phyloP scores from a whole-genome alignment of 2,329 filamentous ascomycete genomes.

The Ophiostoma piceae region DNA sequence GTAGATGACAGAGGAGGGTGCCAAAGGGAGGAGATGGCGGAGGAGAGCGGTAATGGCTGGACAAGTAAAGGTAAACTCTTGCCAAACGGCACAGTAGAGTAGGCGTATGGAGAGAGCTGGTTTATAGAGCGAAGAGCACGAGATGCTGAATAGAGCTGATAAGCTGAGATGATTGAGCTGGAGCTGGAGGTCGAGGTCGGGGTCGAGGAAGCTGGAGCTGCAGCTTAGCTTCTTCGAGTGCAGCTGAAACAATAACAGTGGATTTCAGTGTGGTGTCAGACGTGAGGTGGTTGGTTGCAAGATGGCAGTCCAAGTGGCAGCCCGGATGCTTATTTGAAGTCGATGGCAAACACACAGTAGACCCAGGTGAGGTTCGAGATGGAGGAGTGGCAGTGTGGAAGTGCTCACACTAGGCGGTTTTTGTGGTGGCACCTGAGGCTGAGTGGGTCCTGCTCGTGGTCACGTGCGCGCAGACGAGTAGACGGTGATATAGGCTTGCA shows the following conservation, averaged over 20 bases:
- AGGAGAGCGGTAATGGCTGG: background rate
- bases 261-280: background rate
- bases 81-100: background rate
- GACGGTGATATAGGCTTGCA: background rate
- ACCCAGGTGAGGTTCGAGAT: slow-evolving; percentile 1
- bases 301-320: background rate
- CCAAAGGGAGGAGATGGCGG: background rate
- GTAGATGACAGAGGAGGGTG: background rate
- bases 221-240: background rate
- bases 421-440: slow-evolving; percentile 13
- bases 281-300: background rate
- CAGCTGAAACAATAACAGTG: background rate
- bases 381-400: slow-evolving; percentile 12
- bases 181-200: background rate
- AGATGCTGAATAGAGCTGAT: background rate
- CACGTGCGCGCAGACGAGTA: background rate
- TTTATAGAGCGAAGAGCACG: too few relatives aligned
- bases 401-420: slow-evolving; percentile 5
- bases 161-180: too few relatives aligned
- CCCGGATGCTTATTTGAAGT: background rate
- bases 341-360: background rate
- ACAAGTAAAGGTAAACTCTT: background rate
- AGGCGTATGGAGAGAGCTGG: background rate
- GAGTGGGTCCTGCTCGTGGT: background rate
- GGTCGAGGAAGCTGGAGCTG: background rate